Base-by-base conservation (phyloP, 805 yeast genomes). In the Sungouiella blattae region DNA sequence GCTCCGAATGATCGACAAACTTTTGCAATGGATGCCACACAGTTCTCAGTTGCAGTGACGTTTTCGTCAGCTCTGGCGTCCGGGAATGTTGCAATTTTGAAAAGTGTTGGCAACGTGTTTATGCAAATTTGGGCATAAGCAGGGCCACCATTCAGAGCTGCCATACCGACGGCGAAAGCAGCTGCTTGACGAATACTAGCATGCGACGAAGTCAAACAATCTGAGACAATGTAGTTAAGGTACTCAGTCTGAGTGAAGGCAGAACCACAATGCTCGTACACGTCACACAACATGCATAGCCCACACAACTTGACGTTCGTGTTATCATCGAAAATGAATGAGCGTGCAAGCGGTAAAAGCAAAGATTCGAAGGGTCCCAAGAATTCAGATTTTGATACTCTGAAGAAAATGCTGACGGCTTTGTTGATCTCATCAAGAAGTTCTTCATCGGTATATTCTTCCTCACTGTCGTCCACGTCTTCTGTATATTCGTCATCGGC, bases 11-110 rank as follows among this genome's bases (percentile, higher is more conserved):
- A 62, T 43, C 80, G 84, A 41, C 89, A 70, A 7, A 91, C 77
- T 57, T 87, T 87, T 23, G 97, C 91, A 44, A 93, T 81, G 1
- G 97, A 78, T 4, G 86, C 75, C 39, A 82, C 70, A 9, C 87
- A 82, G 52, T 83, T 84, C 59, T 93, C 98, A 2, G 97, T 88
- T 4, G 97, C 94, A 37, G 75, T 74, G 26, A 85, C 60, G 52
- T 87, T 87, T 38, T 85, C 96, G 28, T 86, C 94, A n/a, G 80
- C 76, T 43, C 85, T 79, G 2, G 95, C 82, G 46, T 87, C 94
- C 6, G 95, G 88, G 16, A 79, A 78, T 26, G 77, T 69, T 13
- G 83, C 75, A 62, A 87, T 75, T 47, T 80, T 80, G 51, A 83
- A 74, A 59, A 93, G 71, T 13, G 87, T 78, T 44, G 80, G 87